These are phyloP conservation scores for Hortiboletus campestris DNA, from an alignment of 768 basidiomycete species.

Conservation along the genomic window DNA sequence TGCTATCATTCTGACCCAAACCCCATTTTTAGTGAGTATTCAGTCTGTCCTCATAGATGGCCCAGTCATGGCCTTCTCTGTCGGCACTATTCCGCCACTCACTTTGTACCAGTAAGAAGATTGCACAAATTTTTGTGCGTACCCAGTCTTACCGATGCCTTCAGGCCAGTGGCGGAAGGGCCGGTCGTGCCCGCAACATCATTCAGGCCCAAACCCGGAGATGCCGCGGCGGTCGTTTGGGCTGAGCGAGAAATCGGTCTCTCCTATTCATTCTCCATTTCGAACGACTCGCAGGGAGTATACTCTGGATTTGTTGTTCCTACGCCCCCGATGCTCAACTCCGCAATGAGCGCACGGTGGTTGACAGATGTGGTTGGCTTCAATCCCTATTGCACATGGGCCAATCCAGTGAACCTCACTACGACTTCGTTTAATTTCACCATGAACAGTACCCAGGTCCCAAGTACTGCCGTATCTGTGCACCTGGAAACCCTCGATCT, in stretches of 20 bases:
- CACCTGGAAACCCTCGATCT: slow-evolving; percentile 7
- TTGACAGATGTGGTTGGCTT: slow-evolving; percentile 23
- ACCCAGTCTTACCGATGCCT: neutral
- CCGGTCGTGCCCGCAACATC: neutral
- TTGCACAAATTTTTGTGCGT: neutral
- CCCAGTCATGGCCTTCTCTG: slow-evolving; percentile 10
- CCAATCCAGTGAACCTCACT: slow-evolving; percentile 18
- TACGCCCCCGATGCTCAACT: slow-evolving; percentile 7
- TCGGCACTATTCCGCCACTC: slow-evolving; percentile 15
- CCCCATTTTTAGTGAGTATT: slow-evolving; percentile 3
- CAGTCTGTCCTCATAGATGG: slow-evolving; percentile 15
- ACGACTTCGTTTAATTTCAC: slow-evolving; percentile 13
- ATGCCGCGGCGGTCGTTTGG: slow-evolving; percentile 14
- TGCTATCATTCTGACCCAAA: neutral
- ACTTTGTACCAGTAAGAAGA: slow-evolving; percentile 10
- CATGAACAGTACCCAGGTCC: slow-evolving; percentile 11
- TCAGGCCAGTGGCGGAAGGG: slow-evolving; percentile 9
- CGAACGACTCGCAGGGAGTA: slow-evolving; percentile 8
- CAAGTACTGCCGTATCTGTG: slow-evolving; percentile 1
- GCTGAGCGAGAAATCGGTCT: slow-evolving; percentile 14
- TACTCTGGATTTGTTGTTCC: slow-evolving; percentile 12
- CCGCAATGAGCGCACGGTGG: slow-evolving; percentile 19
- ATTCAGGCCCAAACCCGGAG: slow-evolving; percentile 11
- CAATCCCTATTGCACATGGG: slow-evolving; percentile 22
- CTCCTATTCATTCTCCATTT: slow-evolving; percentile 11